A percentile compares a stretch with the other conserved stretches of the same genome.
Evolutionary conservation across 257 asterid genomes (phyloP).

Genomic region (Perilla frutescens): DNA sequence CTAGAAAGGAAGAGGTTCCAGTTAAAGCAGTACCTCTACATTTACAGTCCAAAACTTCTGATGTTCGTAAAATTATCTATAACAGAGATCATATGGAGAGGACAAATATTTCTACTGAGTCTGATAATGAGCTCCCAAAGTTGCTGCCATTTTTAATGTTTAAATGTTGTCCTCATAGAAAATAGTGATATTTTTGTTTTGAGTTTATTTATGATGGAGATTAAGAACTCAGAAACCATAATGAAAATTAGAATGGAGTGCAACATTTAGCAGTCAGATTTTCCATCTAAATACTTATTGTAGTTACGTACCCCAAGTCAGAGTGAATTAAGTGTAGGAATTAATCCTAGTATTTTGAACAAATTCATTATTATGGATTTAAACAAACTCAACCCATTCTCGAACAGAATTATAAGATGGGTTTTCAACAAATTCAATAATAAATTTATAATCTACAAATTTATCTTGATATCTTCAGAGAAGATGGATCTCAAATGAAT

Average conservation of each 20-base stretch:
- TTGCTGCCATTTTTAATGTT: conserved; percentile 16
- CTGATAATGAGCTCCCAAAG: conserved; percentile 61
- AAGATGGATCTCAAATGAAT: too few species aligned
- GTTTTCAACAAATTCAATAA: too few species aligned
- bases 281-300: conserved; percentile 4
- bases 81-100: conserved; percentile 64
- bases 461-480: too few species aligned
- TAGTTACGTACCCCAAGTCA: conserved; percentile 23
- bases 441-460: too few species aligned
- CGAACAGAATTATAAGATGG: too few species aligned
- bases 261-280: not conserved
- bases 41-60: conserved; percentile 71
- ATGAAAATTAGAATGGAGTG: conserved; percentile 3
- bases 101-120: conserved; percentile 47
- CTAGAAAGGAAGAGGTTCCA: conserved; percentile 77
- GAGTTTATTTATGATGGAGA: not conserved
- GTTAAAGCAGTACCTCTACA: conserved; percentile 61
- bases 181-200: too few species aligned
- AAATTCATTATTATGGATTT: too few species aligned
- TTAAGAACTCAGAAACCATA: not conserved
- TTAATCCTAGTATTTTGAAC: not conserved
- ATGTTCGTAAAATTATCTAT: conserved; percentile 57
- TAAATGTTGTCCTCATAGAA: not conserved
- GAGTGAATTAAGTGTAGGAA: not conserved
- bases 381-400: too few species aligned